phyloP scores from a whole-genome alignment of 2,329 filamentous ascomycete genomes.

The Rhinocladiella similis region DNA sequence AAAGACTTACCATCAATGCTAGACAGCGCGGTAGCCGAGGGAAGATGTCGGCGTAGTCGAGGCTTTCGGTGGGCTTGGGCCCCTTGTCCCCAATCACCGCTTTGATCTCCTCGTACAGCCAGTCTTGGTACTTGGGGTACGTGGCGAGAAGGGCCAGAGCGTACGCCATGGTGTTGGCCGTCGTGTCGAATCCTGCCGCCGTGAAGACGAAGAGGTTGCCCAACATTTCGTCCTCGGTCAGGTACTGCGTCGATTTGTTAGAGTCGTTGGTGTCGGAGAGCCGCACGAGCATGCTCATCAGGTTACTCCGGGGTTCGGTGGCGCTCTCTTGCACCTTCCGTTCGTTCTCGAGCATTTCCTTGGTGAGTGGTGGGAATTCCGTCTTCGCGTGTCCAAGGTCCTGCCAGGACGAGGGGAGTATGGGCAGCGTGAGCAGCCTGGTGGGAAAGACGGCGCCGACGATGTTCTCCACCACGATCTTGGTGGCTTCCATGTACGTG shows the following conservation, averaged over 20 bases:
- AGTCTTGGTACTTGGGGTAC: constrained; percentile 52
- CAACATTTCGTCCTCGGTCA: constrained; percentile 25
- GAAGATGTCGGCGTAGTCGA: constrained; percentile 47
- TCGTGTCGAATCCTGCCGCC: constrained; percentile 41
- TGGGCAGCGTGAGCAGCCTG: constrained; percentile 22
- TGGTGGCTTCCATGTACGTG: constrained; percentile 38
- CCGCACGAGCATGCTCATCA: constrained; percentile 25
- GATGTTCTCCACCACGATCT: constrained; percentile 33
- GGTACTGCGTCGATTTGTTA: constrained; percentile 3
- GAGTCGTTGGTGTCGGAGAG: constrained; percentile 7
- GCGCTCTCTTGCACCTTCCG: constrained; percentile 16
- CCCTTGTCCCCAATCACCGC: constrained; percentile 33
- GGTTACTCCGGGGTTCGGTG: constrained; percentile 34
- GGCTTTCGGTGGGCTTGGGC: constrained; percentile 26
- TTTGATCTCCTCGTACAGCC: constrained; percentile 53
- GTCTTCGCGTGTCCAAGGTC: constrained; percentile 33
- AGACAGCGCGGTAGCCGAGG: constrained; percentile 46
- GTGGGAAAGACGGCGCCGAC: constrained; percentile 33
- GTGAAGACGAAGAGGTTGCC: constrained; percentile 30
- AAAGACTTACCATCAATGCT: constrained; percentile 48
- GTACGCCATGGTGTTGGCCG: constrained; percentile 53
- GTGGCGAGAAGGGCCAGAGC: constrained; percentile 49
- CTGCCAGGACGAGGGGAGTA: constrained; percentile 26
- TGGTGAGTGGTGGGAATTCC: constrained; percentile 32
- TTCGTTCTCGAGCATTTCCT: constrained; percentile 33